These are phyloP conservation scores for Lentinula sp. DNA, from an alignment of 768 basidiomycete genomes.

Conservation along the genomic window DNA sequence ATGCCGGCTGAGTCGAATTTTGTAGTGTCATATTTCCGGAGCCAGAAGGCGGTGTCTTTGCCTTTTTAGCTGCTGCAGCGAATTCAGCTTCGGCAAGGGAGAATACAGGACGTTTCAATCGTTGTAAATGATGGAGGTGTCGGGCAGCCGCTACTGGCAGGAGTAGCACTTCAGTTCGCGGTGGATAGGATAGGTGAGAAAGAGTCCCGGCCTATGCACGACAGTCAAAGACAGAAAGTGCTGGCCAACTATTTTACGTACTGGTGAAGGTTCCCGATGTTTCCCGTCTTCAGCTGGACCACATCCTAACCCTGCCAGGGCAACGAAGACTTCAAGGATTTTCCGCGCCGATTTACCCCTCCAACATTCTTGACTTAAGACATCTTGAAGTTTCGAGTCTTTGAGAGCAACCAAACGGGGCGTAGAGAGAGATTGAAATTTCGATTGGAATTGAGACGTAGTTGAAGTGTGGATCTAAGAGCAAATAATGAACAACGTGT, in stretches of 20 bases:
- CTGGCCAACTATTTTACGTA: background rate
- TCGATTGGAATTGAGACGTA: constrained; percentile 8
- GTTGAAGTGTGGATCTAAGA: constrained; percentile 4
- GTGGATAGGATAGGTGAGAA: background rate
- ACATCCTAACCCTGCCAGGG: constrained; percentile 21
- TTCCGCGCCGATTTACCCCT: constrained; percentile 14
- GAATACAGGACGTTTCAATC: constrained; percentile 25
- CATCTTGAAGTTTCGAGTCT: constrained; percentile 21
- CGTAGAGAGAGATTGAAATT: constrained; percentile 20
- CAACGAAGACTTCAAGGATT: constrained; percentile 22
- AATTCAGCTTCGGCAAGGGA: constrained; percentile 4
- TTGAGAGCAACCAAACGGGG: constrained; percentile 24
- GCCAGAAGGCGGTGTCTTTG: background rate
- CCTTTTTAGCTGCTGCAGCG: background rate
- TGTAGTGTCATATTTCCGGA: background rate
- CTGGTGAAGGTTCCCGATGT: background rate
- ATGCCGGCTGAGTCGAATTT: background rate
- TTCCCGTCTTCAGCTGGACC: background rate
- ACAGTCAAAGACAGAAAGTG: background rate
- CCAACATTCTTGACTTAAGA: constrained; percentile 20
- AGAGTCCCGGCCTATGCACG: background rate
- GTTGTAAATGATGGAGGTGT: constrained; percentile 31
- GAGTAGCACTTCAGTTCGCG: constrained; percentile 1
- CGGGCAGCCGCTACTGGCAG: constrained; percentile 43
- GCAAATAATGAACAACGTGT: background rate